Evolutionary conservation across 352 stramenopile species (phyloP).

Genomic region (Globisporangium splendens): DNA sequence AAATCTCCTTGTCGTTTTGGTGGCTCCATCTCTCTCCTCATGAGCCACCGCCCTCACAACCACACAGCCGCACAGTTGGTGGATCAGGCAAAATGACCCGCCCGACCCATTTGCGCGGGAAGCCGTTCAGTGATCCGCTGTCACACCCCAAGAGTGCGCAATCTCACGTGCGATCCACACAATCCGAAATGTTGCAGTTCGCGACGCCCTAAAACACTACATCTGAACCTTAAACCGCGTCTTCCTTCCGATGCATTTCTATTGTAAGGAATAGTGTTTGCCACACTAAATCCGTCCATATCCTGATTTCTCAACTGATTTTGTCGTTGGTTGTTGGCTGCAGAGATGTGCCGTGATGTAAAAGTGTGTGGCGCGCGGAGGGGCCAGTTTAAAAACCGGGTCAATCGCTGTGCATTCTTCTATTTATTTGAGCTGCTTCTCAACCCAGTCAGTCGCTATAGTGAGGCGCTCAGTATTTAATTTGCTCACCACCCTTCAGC

Average conservation of each 20-base stretch:
- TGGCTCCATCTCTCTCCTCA: not conserved
- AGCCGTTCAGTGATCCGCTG: not conserved
- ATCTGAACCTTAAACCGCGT: slow-evolving; percentile 1
- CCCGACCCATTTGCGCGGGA: not conserved
- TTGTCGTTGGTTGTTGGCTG: slow-evolving; percentile 1
- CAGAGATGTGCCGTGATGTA: not conserved
- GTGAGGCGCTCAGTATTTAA: slow-evolving; percentile 37
- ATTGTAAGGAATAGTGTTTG: not conserved
- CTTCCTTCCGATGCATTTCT: not conserved
- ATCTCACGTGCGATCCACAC: slow-evolving; percentile 3
- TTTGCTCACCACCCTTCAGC: slow-evolving; percentile 25
- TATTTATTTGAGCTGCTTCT: slow-evolving; percentile 1
- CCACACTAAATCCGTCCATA: not conserved
- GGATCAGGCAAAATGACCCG: not conserved
- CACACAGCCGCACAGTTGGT: not conserved
- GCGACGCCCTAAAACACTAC: not conserved
- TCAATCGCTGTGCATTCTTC: not conserved
- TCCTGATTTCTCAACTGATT: slow-evolving; percentile 7
- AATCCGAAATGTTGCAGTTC: slow-evolving; percentile 11
- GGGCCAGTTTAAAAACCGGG: slow-evolving; percentile 8
- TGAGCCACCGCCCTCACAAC: no score
- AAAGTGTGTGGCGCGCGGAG: slow-evolving; percentile 1
- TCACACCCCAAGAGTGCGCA: not conserved
- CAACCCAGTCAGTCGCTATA: no score
- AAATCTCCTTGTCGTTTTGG: not conserved